A percentile compares a stretch with the other conserved stretches of the same genome.
Conservation (phyloP, 495 filamentous ascomycete species). For the Penicillium crystallinum region DNA sequence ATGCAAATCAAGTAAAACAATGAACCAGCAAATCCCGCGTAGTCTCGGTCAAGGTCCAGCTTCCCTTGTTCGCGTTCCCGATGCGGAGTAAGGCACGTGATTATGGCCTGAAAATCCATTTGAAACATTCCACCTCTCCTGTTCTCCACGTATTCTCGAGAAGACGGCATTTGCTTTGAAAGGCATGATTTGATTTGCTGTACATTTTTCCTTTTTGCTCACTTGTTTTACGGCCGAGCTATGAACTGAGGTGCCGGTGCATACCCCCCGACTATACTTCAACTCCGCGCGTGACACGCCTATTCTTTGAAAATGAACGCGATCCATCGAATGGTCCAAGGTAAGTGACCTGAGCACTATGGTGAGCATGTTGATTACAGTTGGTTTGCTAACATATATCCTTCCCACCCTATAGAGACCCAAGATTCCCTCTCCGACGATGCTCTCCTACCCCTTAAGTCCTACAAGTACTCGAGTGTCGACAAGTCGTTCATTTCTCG, state of each 20-base stretch:
- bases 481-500: slow-evolving; percentile 93
- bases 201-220: background rate
- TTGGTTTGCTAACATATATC: slow-evolving; percentile 10
- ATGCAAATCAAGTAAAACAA: background rate
- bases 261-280: slow-evolving; percentile 4
- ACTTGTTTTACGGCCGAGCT: background rate
- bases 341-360: slow-evolving; percentile 16
- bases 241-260: slow-evolving; percentile 8
- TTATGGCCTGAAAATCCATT: slow-evolving; percentile 15
- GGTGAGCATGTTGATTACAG: background rate
- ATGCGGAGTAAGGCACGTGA: slow-evolving; percentile 25
- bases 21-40: background rate
- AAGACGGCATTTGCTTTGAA: slow-evolving; percentile 1
- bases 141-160: slow-evolving; percentile 10
- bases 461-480: slow-evolving; percentile 94
- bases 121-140: slow-evolving; percentile 14
- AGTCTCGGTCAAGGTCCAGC: background rate
- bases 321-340: slow-evolving; percentile 41
- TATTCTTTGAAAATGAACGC: slow-evolving; percentile 30
- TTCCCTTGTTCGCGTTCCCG: slow-evolving; percentile 16
- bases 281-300: slow-evolving; percentile 14
- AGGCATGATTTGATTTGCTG: slow-evolving; percentile 4
- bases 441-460: slow-evolving; percentile 75
- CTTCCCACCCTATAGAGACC: slow-evolving; percentile 31
- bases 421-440: slow-evolving; percentile 64